Evolutionary conservation across 139 green algal species (phyloP), one percentile per base, ranked within the genome.

Genomic region (Ulvella scutata): DNA sequence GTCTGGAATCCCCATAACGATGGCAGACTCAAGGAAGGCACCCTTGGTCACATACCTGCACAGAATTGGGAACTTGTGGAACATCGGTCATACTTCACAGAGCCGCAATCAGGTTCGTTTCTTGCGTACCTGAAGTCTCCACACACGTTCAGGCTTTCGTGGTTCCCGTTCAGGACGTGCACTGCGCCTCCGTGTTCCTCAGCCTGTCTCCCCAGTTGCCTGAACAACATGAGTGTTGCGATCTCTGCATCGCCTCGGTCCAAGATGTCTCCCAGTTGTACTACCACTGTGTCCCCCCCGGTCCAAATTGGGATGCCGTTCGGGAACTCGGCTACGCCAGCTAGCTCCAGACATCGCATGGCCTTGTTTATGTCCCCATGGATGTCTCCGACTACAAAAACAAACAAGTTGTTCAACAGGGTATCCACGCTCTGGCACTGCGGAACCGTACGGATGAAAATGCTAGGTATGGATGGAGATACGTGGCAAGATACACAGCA

Each of bases 101-200:
- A 35, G 38, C 38, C 23, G 31, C 67, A 36, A n/a, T 17, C 44
- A 9, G 2, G 21, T 3, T 1, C 21, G 39, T 21, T 3, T 23
- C 28, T 26, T 23, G 2, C 82, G 31, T 36, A 91, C 86, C 90
- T 81, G 79, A 93, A 96, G 81, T 96, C 88, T 3, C 91, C 91
- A 23, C 81, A 87, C 28, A 96, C 83, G 61, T 96, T 97, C 6
- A 97, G 77, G 72, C 82, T 91, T 76, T 97, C 87, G 73, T 97
- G 92, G 82, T 97, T 97, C 78, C 92, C 92, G 75, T 97, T 96
- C 2, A 97, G 81, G 87, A 96, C 93, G 75, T 89, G 94, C 3
- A 97, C 89, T 3, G 86, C 90, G 3, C 92, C 92, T 3, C 91
- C 91, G 10, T 90, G 72, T 43, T 81, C 62, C 40, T 83, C 72